Base-by-base conservation (phyloP, 2,329 filamentous ascomycete genomes). In the Drechslerella stenobrocha region DNA sequence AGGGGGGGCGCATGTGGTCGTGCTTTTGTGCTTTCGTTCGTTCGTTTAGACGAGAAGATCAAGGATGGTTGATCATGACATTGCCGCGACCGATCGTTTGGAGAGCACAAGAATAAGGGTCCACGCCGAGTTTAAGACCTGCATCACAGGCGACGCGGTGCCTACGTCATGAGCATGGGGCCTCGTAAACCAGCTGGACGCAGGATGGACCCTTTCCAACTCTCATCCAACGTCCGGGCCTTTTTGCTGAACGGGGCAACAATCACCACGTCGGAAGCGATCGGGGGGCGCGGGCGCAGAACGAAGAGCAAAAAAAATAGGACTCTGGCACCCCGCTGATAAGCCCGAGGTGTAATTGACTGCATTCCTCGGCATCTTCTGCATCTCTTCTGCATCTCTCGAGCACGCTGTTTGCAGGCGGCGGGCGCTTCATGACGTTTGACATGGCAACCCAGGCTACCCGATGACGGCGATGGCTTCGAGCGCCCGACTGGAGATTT, bases 391-490 rank as follows among this genome's bases (percentile, higher is more conserved):
- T 56, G 28, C 11, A 30, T 30, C 5, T 5, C 24, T 32, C 34
- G 30, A 34, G 45, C 23, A 30, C 47, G 61, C 63, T 67, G 63
- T 67, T 67, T 67, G 56, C 63, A 56, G 63, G 63, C 63, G 55
- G 40, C 42, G 35, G 22, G 34, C 52, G 50, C 55, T 56, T 44
- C 44, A 67, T 67, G 63, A 67, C 63, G 63, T 67, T 60, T 50
- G 55, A 32, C 63, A 60, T 67, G 55, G n/a, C 55, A 60, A 34
- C 35, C 28, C 24, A n/a, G n/a, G 52, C 35, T 60, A 55, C 34
- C 55, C 55, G 26, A 55, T 67, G 53, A 51, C 63, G 50, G 55
- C 53, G 42, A 66, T 15, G 59, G 42, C 48, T 47, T 56, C 63
- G 20, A 56, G 48, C 34, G 23, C 55, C 47, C 58, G 52, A 52